These are phyloP conservation scores for Saussurea involucrata DNA, from an alignment of 129 eudicot genomes.

Conservation along the genomic window DNA sequence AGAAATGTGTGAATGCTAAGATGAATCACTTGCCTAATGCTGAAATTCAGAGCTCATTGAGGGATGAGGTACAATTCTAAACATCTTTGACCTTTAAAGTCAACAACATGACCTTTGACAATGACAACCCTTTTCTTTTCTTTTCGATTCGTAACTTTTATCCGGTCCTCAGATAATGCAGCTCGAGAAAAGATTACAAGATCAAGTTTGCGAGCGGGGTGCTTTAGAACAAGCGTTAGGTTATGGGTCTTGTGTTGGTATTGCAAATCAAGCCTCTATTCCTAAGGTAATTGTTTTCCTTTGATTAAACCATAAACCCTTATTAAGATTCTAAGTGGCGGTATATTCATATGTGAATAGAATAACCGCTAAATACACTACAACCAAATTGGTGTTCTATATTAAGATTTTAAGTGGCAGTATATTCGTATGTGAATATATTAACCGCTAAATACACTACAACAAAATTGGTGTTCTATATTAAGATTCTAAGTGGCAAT, in stretches of 20 bases:
- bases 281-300: constrained; percentile 55
- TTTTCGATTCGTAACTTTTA: background rate
- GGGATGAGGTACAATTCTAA: constrained; percentile 61
- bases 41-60: constrained; percentile 48
- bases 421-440: background rate
- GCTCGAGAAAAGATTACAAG: constrained; percentile 71
- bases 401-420: background rate
- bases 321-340: background rate
- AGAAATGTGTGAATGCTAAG: constrained; percentile 29
- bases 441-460: background rate
- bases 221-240: constrained; percentile 80
- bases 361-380: background rate
- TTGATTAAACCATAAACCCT: background rate
- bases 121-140: background rate
- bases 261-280: constrained; percentile 36
- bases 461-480: background rate
- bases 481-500: background rate
- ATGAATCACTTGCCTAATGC: constrained; percentile 39
- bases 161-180: constrained; percentile 55
- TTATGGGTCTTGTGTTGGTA: constrained; percentile 33
- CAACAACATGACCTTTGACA: background rate
- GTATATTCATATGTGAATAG: background rate
- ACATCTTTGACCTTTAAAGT: background rate
- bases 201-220: constrained; percentile 66
- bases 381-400: too few relatives aligned